A percentile compares a stretch with the other conserved stretches of the same genome.
phyloP scores from a whole-genome alignment of 192 early-diverging fungal species.

The Coemansia sp. region DNA sequence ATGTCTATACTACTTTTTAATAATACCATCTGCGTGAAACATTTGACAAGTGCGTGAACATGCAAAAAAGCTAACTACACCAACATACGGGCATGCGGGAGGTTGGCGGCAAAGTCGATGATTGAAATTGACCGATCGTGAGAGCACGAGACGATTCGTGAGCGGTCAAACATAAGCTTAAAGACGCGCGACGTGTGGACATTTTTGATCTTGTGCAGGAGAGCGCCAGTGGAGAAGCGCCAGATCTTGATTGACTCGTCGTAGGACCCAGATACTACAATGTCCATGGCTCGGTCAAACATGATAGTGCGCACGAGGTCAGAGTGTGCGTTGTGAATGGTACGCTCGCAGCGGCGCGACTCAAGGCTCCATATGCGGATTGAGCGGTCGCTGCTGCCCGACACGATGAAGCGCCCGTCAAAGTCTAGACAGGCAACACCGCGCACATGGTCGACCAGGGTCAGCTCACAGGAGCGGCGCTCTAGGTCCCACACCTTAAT shows the following conservation, averaged over 20 bases:
- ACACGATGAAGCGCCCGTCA: slow-evolving; percentile 79
- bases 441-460: slow-evolving; percentile 70
- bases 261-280: slow-evolving; percentile 85
- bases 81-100: slow-evolving; percentile 32
- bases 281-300: slow-evolving; percentile 34
- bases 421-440: slow-evolving; percentile 90
- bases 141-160: slow-evolving; percentile 82
- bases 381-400: slow-evolving; percentile 77
- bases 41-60: too few species aligned
- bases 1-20: not conserved
- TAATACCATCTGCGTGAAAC: not conserved
- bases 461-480: slow-evolving; percentile 64
- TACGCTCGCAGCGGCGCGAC: slow-evolving; percentile 56
- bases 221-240: slow-evolving; percentile 67
- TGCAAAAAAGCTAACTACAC: not conserved
- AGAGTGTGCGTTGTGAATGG: slow-evolving; percentile 40
- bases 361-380: slow-evolving; percentile 77
- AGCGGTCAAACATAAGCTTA: slow-evolving; percentile 77
- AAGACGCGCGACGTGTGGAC: slow-evolving; percentile 70
- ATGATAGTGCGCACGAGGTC: slow-evolving; percentile 46
- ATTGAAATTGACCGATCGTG: slow-evolving; percentile 58
- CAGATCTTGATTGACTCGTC: slow-evolving; percentile 88
- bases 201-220: slow-evolving; percentile 57
- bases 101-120: slow-evolving; percentile 38
- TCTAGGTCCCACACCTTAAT: slow-evolving; percentile 81